These are phyloP conservation scores for Ophiostoma quercus DNA, from an alignment of 2,329 filamentous ascomycete genomes.

Conservation along the genomic window DNA sequence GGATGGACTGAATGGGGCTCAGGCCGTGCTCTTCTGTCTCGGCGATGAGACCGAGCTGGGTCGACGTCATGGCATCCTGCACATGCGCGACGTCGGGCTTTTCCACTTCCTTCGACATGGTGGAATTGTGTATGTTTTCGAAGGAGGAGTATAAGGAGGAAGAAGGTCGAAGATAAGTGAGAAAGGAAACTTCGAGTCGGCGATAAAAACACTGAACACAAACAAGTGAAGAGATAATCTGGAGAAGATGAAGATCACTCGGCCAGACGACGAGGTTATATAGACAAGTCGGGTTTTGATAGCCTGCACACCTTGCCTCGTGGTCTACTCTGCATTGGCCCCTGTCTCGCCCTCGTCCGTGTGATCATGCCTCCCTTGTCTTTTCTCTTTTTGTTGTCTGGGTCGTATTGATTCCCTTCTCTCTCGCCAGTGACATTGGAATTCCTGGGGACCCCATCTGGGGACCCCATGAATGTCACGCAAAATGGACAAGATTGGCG, in stretches of 20 bases:
- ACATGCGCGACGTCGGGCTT: slow-evolving; percentile 9
- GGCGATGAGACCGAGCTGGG: slow-evolving; percentile 6
- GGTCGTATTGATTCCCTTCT: background rate
- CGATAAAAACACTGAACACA: background rate
- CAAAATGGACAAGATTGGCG: background rate
- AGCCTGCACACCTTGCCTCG: background rate
- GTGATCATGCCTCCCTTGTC: background rate
- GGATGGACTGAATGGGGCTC: background rate
- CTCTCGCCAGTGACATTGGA: background rate
- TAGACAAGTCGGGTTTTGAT: background rate
- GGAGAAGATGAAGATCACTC: background rate
- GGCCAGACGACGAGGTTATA: background rate
- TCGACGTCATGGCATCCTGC: slow-evolving; percentile 2
- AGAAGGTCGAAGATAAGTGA: background rate
- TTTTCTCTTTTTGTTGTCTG: background rate
- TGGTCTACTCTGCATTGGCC: background rate
- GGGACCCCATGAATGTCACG: slow-evolving; percentile 11
- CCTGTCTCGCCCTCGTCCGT: background rate
- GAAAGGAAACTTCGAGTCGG: background rate
- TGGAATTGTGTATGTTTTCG: background rate
- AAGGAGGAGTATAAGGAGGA: background rate
- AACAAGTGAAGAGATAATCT: background rate
- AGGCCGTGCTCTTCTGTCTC: background rate
- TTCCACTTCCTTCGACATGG: background rate
- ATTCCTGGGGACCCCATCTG: slow-evolving; percentile 5